These are phyloP conservation scores for Falciphora oryzae DNA, from an alignment of 2,329 filamentous ascomycete species.

Conservation along the genomic window DNA sequence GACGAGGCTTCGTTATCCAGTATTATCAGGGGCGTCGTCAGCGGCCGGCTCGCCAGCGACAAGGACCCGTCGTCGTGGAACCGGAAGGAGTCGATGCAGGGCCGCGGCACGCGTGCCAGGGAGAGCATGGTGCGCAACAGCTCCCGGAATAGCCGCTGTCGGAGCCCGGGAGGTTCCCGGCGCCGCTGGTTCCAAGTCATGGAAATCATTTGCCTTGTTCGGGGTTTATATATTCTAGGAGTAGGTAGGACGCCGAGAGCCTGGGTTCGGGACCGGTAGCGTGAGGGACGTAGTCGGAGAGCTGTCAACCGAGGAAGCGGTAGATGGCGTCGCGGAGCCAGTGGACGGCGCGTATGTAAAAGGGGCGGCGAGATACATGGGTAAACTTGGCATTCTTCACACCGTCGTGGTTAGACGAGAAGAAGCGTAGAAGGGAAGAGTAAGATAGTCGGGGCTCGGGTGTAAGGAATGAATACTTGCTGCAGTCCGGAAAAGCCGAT, in stretches of 20 bases:
- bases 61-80: slow-evolving; percentile 25
- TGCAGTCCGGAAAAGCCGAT: slow-evolving; percentile 1
- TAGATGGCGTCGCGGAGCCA: slow-evolving; percentile 4
- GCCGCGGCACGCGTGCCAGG: slow-evolving; percentile 19
- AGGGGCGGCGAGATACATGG: background rate
- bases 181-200: slow-evolving; percentile 18
- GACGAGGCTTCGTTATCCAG: slow-evolving; percentile 27
- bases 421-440: background rate
- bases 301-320: background rate
- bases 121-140: slow-evolving; percentile 23
- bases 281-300: background rate
- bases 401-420: slow-evolving; percentile 11
- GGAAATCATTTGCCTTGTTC: slow-evolving; percentile 23
- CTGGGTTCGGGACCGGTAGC: slow-evolving; percentile 9
- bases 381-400: too few species aligned
- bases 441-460: too few species aligned
- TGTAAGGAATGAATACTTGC: background rate
- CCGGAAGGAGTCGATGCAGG: slow-evolving; percentile 19
- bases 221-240: slow-evolving; percentile 22
- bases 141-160: slow-evolving; percentile 25
- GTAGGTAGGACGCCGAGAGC: slow-evolving; percentile 19
- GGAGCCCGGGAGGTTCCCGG: slow-evolving; percentile 13
- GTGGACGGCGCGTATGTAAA: slow-evolving; percentile 8
- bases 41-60: slow-evolving; percentile 25
- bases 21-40: slow-evolving; percentile 20